Evolutionary conservation across 2,329 filamentous ascomycete species (phyloP), one percentile per base, ranked within the genome.

Genomic region (Penicillium digitatum): DNA sequence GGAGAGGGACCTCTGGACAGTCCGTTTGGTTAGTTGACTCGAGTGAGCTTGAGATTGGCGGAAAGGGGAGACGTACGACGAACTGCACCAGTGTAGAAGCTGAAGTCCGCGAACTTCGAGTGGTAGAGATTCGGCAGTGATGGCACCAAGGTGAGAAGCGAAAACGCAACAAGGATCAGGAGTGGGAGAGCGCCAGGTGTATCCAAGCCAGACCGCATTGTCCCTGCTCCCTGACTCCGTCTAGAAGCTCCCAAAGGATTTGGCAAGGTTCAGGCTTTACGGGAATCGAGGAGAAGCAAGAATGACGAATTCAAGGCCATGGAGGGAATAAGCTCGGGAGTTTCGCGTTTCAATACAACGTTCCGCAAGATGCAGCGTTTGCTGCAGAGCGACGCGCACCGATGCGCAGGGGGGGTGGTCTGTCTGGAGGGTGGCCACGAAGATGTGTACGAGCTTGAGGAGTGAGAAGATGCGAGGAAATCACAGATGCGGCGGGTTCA

Each of bases 141-240:
- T 40, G 69, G 68, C 35, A 68, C 67, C 52, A 73, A 52, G 29
- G 65, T 72, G 49, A 72, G 60, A 34, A 73, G 59, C 43, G 67
- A 68, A 51, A 72, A 70, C 38, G 71, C 52, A 50, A 72, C 37
- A 52, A 72, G 57, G 46, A 62, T 65, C 31, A 73, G 61, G 48
- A 72, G 66, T 56, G 70, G 67, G 51, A 72, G 64, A 40, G 69
- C 66, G 58, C 68, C 67, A 54, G 69, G 63, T 64, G 69, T 71
- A 48, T 64, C 62, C 50, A 72, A 52, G 48, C 69, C 69, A 54
- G 69, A 67, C 59, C 69, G 66, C 70, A 72, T 72, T 47, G 59
- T 72, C 62, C 62, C 62, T 62, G 67, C 68, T 95, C 64, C 94
- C 90, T 75, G 91, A 90, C 93, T 54, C 52, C 54, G 50, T 39